Evolutionary conservation across 2,329 filamentous ascomycete species (phyloP), one percentile per base, ranked within the genome.

Genomic region (Ophiosphaerella narmari): DNA sequence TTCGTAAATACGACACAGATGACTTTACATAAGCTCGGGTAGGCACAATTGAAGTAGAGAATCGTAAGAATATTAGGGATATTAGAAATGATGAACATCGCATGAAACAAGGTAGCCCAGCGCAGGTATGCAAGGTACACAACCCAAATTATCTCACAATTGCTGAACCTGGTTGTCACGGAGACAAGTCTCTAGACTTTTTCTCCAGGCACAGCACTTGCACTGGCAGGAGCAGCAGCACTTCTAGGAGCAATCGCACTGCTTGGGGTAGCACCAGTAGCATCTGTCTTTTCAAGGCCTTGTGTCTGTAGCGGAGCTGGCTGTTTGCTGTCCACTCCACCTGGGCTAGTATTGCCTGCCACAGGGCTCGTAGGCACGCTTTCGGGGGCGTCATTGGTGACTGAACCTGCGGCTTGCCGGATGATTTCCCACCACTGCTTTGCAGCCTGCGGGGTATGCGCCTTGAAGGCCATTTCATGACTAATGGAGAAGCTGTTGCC

Each of bases 381-480:
- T 11, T 65, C 65, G 6, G 77, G 76, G 23, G 65, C 43, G 39
- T 79, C 77, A 51, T 62, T 71, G n/a, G 74, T 75, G 9, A 73
- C 67, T 39, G 74, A 66, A 43, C 85, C 86, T 24, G 84, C 83
- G 7, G 84, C 81, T 49, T 78, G 74, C 39, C 80, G 77, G 65
- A 97, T 88, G 57, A 90, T 78, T 31, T 87, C 82, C 74, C 86
- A 91, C 93, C 93, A 97, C 73, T 90, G 89, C 73, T 88, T 80
- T 0, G 93, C 91, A 57, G 96, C 91, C 24, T 82, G 80, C 2
- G 90, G 74, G 1, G 89, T 91, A 74, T 91, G 88, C 0, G 92
- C 91, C 77, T 95, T 95, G 84, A 97, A 97, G 26, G 82, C 78
- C 33, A 95, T 80, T 74, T 97, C 93, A 35, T 90, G 86, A 23